Evolutionary conservation across 129 eudicot species (phyloP).

Genomic region (Flaveria ramosissima): DNA sequence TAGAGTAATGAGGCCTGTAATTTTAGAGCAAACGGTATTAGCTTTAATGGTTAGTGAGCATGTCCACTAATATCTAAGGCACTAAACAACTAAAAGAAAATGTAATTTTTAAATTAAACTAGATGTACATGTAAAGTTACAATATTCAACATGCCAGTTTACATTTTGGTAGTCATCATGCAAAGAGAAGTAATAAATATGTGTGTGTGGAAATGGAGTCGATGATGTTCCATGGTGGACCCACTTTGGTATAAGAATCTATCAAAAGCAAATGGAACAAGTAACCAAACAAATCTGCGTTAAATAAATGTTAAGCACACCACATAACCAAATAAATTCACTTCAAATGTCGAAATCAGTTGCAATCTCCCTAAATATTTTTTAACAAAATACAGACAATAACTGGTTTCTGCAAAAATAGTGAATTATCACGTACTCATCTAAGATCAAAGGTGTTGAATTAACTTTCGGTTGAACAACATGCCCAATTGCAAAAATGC

Average conservation of each 20-base stretch:
- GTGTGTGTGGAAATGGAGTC: no score
- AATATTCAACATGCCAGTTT: background rate
- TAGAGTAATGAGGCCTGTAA: slow-evolving; percentile 82
- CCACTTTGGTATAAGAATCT: no score
- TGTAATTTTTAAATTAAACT: background rate
- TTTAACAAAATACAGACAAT: no score
- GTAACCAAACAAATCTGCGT: no score
- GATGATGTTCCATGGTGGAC: no score
- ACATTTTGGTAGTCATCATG: no score
- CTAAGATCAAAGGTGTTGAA: slow-evolving; percentile 68
- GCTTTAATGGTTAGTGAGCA: background rate
- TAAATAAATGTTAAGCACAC: no score
- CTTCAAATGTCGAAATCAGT: no score
- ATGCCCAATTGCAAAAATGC: slow-evolving; percentile 90
- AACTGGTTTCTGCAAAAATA: background rate
- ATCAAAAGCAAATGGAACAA: no score
- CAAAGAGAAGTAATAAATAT: no score
- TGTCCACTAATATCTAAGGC: slow-evolving; percentile 2
- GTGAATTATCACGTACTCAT: slow-evolving; percentile 58
- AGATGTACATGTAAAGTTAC: background rate
- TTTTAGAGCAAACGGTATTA: slow-evolving; percentile 5
- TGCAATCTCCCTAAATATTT: no score
- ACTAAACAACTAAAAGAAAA: background rate
- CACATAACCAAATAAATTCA: no score
- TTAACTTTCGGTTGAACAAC: slow-evolving; percentile 93